These are phyloP conservation scores for Eleusine coracana DNA, from an alignment of 176 grass and related monocot species.

Conservation along the genomic window DNA sequence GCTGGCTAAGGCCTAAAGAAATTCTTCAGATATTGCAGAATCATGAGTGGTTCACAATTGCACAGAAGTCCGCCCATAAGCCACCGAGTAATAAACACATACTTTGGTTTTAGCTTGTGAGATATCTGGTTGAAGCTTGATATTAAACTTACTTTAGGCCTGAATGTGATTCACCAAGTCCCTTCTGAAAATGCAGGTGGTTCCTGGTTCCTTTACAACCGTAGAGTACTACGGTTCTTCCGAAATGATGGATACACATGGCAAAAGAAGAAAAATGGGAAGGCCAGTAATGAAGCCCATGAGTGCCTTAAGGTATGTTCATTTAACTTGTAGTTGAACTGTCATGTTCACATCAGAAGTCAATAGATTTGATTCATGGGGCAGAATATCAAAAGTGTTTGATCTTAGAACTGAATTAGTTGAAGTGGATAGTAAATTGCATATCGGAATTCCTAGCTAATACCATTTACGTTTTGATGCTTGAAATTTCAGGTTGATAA, in stretches of 20 bases:
- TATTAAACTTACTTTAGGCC: not conserved
- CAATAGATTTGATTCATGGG: not conserved
- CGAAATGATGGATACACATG: constrained; percentile 81
- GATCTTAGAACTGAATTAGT: not conserved
- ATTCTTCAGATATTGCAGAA: constrained; percentile 74
- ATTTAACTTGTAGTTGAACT: not conserved
- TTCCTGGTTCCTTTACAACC: constrained; percentile 90
- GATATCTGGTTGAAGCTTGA: constrained; percentile 30
- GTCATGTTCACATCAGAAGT: not conserved
- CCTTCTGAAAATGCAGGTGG: constrained; percentile 65
- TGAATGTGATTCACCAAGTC: constrained; percentile 12
- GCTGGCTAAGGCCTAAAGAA: constrained; percentile 87
- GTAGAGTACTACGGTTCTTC: constrained; percentile 78
- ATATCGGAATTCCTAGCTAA: not conserved
- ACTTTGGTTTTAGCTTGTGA: constrained; percentile 30
- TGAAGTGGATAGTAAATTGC: not conserved
- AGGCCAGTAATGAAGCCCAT: constrained; percentile 70
- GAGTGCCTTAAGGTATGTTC: constrained; percentile 78
- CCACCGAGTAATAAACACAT: constrained; percentile 71
- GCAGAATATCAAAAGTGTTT: constrained; percentile 20
- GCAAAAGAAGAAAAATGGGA: constrained; percentile 77
- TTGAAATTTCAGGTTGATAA: constrained; percentile 70
- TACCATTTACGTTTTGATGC: constrained; percentile 4
- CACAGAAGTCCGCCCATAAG: constrained; percentile 52
- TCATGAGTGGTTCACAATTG: constrained; percentile 51